A percentile compares a stretch with the other conserved stretches of the same genome.
phyloP scores from a whole-genome alignment of 805 yeast species.

The Yarrowia porcina region DNA sequence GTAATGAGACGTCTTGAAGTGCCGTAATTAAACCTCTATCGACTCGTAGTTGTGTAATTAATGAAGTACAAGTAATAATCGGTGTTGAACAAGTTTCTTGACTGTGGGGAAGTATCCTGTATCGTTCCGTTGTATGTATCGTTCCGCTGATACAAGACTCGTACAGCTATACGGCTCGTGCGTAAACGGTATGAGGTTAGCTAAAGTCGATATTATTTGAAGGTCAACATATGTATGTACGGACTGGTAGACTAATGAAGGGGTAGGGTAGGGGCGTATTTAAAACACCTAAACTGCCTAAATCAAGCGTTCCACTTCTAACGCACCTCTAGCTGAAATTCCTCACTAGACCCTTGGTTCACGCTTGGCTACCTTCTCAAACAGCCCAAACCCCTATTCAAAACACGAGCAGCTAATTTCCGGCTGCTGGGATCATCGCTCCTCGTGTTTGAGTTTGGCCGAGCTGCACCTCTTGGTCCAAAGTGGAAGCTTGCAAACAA shows the following conservation, averaged over 20 bases:
- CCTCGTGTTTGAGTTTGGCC: neutral
- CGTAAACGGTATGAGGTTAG: neutral
- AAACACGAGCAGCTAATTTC: constrained; percentile 6
- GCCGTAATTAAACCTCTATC: too few relatives aligned
- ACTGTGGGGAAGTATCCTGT: too few relatives aligned
- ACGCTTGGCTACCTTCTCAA: neutral
- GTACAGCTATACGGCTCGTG: too few relatives aligned
- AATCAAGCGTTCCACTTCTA: too few relatives aligned
- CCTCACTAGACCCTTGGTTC: neutral
- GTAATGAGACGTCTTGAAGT: too few relatives aligned
- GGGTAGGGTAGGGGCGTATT: neutral
- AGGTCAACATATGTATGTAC: neutral
- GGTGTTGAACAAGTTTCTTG: too few relatives aligned
- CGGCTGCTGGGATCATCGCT: constrained; percentile 7
- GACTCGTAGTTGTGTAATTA: too few relatives aligned
- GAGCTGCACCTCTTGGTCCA: neutral
- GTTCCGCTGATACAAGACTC: too few relatives aligned
- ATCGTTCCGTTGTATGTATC: too few relatives aligned
- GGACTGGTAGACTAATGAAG: neutral
- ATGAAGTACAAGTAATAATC: too few relatives aligned
- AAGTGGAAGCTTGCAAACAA: constrained; percentile 17
- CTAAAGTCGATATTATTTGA: neutral
- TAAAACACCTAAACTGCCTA: too few relatives aligned
- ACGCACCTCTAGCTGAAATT: too few relatives aligned
- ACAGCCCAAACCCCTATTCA: neutral